phyloP scores from a whole-genome alignment of 2,329 filamentous ascomycete species.

The Colletotrichum kahawae region DNA sequence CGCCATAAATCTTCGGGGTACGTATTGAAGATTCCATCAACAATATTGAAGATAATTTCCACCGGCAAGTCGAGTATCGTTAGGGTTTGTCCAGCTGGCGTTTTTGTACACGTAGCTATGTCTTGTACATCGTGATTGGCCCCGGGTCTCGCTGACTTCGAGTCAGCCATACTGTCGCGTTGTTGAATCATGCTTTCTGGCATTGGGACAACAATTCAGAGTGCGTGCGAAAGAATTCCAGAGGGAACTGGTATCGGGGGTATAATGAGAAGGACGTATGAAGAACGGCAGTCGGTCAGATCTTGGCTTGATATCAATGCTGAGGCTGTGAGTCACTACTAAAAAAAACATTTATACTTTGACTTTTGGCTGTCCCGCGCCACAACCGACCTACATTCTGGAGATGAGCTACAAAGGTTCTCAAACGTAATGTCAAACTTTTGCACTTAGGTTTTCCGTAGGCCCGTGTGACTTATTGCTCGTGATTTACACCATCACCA shows the following conservation, averaged over 20 bases:
- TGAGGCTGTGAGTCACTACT: not conserved
- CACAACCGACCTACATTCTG: not conserved
- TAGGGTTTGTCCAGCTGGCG: no score
- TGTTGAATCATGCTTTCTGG: not conserved
- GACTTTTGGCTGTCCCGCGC: not conserved
- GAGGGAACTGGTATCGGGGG: not conserved
- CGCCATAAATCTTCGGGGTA: not conserved
- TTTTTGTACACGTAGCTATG: no score
- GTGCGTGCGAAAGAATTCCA: not conserved
- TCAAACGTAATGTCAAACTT: not conserved
- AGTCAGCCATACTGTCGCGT: no score
- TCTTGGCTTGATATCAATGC: not conserved
- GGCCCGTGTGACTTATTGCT: not conserved
- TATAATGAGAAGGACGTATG: no score
- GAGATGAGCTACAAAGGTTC: not conserved
- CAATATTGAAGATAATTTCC: not conserved
- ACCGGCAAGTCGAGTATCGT: not conserved
- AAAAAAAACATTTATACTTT: not conserved
- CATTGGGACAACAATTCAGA: rapidly evolving
- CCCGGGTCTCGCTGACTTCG: not conserved
- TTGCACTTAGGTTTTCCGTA: not conserved
- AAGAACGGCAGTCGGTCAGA: not conserved
- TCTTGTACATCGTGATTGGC: no score
- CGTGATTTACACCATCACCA: rapidly evolving
- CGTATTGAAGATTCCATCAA: not conserved